Evolutionary conservation across 2,329 filamentous ascomycete genomes (phyloP), one percentile per base, ranked within the genome.

Genomic region (Apiospora hydei): DNA sequence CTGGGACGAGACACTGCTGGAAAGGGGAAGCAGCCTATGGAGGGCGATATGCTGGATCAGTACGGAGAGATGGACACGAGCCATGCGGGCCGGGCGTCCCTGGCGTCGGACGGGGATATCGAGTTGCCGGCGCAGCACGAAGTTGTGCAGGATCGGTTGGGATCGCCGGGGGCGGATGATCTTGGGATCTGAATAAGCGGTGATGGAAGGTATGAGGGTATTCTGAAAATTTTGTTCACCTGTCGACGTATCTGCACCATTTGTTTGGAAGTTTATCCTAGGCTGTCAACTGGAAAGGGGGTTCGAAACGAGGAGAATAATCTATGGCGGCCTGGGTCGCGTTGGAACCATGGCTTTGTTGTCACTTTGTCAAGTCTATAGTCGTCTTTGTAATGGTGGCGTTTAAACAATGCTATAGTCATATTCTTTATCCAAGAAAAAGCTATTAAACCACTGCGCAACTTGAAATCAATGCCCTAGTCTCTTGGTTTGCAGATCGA

Each of bases 21-120:
- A 10, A 18, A 14, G 8, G 46, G 44, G 18, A 46, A 46, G 14
- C 16, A 46, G 16, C 0, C 44, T 21, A 4, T 16, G 43, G 11
- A 0, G 1, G 51, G 26, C 1, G 14, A 3, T 1, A 57, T 57
- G 34, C 57, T 64, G 57, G 57, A 64, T 24, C 34, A 11, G 21
- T 64, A 64, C 34, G 57, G 57, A 10, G 57, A 64, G 57, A 64
- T 10, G 30, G 57, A 64, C 34, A 64, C 34, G 34, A 38, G 57
- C 34, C 57, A 41, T 24, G 57, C 57, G 30, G 57, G 57, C 8
- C 57, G 57, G 10, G 57, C 57, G 11, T 64, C 57, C 18, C 34
- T 64, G 57, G 57, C 57, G 0, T 64, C 57, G 57, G 34, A 64
- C 34, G 57, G 57, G 34, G 57, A 41, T 3, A 64, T 64, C 10